Base-by-base conservation (phyloP, 139 green algal species). In the Desmodesmus armatus region DNA sequence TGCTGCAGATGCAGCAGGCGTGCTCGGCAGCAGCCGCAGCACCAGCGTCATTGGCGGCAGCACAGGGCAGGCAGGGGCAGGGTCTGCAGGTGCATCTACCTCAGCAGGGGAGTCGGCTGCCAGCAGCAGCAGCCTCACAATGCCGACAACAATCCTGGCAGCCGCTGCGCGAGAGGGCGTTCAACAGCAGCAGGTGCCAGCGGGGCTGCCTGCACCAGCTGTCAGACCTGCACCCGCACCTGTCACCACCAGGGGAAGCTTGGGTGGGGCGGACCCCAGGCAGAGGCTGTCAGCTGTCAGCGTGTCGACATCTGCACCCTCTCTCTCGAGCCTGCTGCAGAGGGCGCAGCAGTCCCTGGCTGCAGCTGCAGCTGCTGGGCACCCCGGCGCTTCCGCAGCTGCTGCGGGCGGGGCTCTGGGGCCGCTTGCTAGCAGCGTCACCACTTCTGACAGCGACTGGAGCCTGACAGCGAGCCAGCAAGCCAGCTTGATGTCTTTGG, bases 401-500 rank as follows among this genome's bases (percentile, higher is more conserved):
- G 63, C 63, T 23, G 29, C 63, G 7, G 21, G 29, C 9, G 21
- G 7, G 41, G 19, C 5, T 37, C 60, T 37, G 17, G 60, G 25
- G 17, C 60, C 33, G 60, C 19, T 27, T 27, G 23, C 60, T 35
- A n/a, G 60, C 60, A 15, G 9, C 31, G 60, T 7, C 9, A 7
- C 60, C 3, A 77, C n/a, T 23, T 47, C n/a, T 29, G 23, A 29
- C 5, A 53, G 25, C n/a, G n/a, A n/a, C n/a, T n/a, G 21, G 29
- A 35, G 69, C 23, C 25, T 77, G 35, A 53, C 39, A 31, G 5
- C 39, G 47, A 35, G 21, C 23, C 21, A 31, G 21, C 39, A 47
- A n/a, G n/a, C n/a, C n/a, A n/a, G n/a, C n/a, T n/a, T 47, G 69
- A 21, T 77, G 69, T 77, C 69, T 33, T 23, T 51, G 49, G 27